phyloP scores from a whole-genome alignment of 345 rosid species.

The Turnera subulata region DNA sequence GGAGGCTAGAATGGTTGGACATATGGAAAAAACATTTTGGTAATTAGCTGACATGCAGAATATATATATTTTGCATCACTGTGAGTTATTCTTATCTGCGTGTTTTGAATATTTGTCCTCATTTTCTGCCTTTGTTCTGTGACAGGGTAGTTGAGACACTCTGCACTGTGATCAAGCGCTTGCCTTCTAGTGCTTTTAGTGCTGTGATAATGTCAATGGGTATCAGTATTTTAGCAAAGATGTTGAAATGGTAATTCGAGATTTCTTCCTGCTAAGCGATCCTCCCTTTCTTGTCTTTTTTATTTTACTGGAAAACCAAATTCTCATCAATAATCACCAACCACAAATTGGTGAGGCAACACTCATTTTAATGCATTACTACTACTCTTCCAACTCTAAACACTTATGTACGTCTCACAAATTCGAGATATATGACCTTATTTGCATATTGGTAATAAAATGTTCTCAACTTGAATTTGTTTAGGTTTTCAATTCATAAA shows the following conservation, averaged over 20 bases:
- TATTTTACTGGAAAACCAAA: too few relatives aligned
- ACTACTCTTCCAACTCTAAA: too few relatives aligned
- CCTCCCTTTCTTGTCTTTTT: not conserved
- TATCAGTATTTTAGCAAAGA: constrained; percentile 63
- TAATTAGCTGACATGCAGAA: constrained; percentile 28
- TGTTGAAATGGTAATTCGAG: constrained; percentile 61
- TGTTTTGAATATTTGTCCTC: not conserved
- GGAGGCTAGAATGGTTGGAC: constrained; percentile 32
- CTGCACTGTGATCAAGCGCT: constrained; percentile 54
- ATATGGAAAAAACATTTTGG: constrained; percentile 62
- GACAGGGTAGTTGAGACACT: constrained; percentile 80
- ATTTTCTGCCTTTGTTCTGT: not conserved
- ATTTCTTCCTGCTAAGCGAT: constrained; percentile 1
- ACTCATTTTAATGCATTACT: too few relatives aligned
- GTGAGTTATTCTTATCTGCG: not conserved
- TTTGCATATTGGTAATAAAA: too few relatives aligned
- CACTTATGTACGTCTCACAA: too few relatives aligned
- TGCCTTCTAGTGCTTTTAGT: constrained; percentile 46
- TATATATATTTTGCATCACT: not conserved
- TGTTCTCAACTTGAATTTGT: too few relatives aligned
- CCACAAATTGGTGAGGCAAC: too few relatives aligned
- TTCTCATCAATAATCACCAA: too few relatives aligned
- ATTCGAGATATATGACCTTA: too few relatives aligned
- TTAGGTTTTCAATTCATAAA: too few relatives aligned
- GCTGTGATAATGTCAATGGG: constrained; percentile 72